Evolutionary conservation across 306 rosid genomes (phyloP).

Genomic region (Acacia acuminata): DNA sequence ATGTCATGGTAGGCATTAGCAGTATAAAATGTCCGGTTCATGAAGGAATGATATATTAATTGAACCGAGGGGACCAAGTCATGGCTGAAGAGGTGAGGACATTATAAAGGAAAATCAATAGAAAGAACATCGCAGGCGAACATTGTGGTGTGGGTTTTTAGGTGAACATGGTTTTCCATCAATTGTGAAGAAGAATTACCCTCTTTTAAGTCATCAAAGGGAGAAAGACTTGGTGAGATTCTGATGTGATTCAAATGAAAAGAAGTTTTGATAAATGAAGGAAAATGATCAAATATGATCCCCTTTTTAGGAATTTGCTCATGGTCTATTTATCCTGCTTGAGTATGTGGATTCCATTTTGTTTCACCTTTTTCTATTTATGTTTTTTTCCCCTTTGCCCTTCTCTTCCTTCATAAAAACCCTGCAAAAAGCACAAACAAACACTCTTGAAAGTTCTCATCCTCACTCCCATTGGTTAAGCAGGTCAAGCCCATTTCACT

Average conservation of each 20-base stretch:
- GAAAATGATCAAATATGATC: neutral
- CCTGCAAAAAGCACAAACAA: conserved; percentile 31
- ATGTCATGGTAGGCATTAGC: neutral
- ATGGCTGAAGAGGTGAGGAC: conserved; percentile 16
- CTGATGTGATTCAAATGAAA: conserved; percentile 37
- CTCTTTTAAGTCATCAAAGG: neutral
- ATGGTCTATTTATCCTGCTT: conserved; percentile 55
- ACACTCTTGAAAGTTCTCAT: conserved; percentile 1
- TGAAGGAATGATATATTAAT: neutral
- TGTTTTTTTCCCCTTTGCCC: neutral
- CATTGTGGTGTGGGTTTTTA: conserved; percentile 21
- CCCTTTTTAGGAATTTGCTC: conserved; percentile 54
- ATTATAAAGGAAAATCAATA: conserved; percentile 31
- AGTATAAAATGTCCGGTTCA: neutral
- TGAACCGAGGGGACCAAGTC: conserved; percentile 14
- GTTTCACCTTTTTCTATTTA: neutral
- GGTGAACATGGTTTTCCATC: neutral
- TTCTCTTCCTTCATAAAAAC: conserved; percentile 23
- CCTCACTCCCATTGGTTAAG: conserved; percentile 20
- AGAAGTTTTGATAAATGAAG: conserved; percentile 16
- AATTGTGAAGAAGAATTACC: too few relatives aligned
- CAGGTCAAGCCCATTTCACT: conserved; percentile 12
- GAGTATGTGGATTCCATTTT: conserved; percentile 45
- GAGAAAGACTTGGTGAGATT: conserved; percentile 32
- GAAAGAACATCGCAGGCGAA: conserved; percentile 36